Percentiles rank a stretch among this genome's conserved stretches.
Evolutionary conservation across 805 yeast genomes (phyloP).

Genomic region (Yarrowia bubula): DNA sequence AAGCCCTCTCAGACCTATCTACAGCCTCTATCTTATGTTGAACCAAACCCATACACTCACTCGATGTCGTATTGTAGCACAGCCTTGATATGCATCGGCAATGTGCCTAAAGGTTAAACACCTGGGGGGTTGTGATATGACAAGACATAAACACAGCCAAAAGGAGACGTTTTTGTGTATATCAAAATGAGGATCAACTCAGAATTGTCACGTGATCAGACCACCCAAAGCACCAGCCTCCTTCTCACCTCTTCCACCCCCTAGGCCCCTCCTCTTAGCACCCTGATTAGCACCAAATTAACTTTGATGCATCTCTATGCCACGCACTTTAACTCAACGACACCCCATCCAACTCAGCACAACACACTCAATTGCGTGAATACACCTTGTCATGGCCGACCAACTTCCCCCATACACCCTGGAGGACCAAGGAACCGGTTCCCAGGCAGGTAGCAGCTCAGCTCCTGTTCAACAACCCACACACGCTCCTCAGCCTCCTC

Average conservation of each 20-base stretch:
- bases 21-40: too few relatives aligned
- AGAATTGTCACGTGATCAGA: too few relatives aligned
- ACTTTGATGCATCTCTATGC: neutral
- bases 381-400: neutral
- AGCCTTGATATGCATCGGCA: neutral
- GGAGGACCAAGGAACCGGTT: conserved; percentile 7
- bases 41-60: too few relatives aligned
- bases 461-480: neutral
- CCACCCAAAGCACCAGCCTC: too few relatives aligned
- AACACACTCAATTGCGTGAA: neutral
- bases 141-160: too few relatives aligned
- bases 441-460: neutral
- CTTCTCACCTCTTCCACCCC: too few relatives aligned
- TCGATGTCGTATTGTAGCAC: too few relatives aligned
- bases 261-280: too few relatives aligned
- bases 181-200: too few relatives aligned
- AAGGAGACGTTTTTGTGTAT: too few relatives aligned
- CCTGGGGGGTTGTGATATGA: too few relatives aligned
- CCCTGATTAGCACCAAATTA: neutral
- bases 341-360: neutral
- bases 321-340: neutral
- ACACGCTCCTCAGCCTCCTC: neutral
- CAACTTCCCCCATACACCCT: neutral
- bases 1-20: too few relatives aligned
- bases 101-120: neutral